Base-by-base conservation (phyloP, 83 land plant genomes). In the Isoetes engelmannii region DNA sequence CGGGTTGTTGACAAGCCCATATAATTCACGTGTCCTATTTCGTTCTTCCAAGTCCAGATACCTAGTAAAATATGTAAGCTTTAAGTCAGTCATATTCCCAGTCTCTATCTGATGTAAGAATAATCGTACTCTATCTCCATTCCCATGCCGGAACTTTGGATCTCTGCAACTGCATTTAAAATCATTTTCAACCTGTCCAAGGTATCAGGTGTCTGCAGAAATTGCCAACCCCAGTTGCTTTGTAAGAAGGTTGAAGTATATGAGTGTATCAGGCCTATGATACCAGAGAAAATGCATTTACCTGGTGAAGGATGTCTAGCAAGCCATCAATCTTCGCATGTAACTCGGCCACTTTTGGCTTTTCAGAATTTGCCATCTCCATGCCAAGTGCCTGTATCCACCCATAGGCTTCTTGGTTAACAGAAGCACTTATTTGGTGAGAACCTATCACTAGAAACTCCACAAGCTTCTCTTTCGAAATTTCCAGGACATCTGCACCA, bases 101-200 rank as follows among this genome's bases (percentile, higher is more conserved):
- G 57, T 47, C 12, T 8, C 54, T 41, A 7, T 13, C 54, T 6
- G 44, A 64, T 12, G 56, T 13, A 19, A 5, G 12, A 15, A 66
- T 15, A 7, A 63, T n/a, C 81, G 60, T 61, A 78, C 81, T 78
- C 81, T 41, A 78, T 15, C 63, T 78, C 81, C 71, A 78, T 69
- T 9, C 58, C 55, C 81, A 78, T 78, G 0, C 77, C 77, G 45
- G 72, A 51, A 41, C 69, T 63, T 45, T 74, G 77, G 54, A 78
- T 63, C 64, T 78, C 81, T 21, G 63, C 77, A 17, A 78, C 77
- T 44, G 64, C 77, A 69, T 78, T 78, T 41, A 78, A 63, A 4
- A 78, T 63, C n/a, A 61, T 63, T 51, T 78, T 78, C 49, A 78
- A 45, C 18, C 55, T 69, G 0, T 78, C 81, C 58, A 73, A 60